A percentile compares a stretch with the other conserved stretches of the same genome.
Conservation (phyloP, 208 protist genomes). For the Balamuthia mandrillaris region DNA sequence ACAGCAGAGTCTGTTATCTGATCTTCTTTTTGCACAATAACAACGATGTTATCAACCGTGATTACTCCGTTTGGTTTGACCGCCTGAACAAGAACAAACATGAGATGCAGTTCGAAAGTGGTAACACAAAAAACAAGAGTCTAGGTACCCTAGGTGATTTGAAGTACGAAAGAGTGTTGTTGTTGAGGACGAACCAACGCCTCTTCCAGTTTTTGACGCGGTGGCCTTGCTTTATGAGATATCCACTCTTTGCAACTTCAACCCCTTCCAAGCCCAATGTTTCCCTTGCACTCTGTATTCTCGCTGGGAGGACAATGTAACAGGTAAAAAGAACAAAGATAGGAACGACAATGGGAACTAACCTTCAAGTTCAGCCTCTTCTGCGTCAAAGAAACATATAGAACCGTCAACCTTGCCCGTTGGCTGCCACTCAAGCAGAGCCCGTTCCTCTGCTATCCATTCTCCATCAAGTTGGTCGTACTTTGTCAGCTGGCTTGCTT, state of each 20-base stretch:
- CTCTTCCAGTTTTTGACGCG: constrained; percentile 49
- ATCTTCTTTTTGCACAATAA: constrained; percentile 8
- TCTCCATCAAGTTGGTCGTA: background rate
- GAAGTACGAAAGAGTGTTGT: constrained; percentile 27
- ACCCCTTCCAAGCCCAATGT: too few relatives aligned
- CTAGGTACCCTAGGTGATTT: constrained; percentile 4
- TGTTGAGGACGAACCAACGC: constrained; percentile 46
- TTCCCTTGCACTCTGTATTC: too few relatives aligned
- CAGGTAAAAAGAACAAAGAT: too few relatives aligned
- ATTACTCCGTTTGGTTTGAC: constrained; percentile 22
- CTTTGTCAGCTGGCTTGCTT: too few relatives aligned
- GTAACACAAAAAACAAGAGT: background rate
- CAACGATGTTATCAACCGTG: background rate
- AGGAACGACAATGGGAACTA: too few relatives aligned
- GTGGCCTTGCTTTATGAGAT: constrained; percentile 43
- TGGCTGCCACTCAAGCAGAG: background rate
- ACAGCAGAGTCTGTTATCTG: background rate
- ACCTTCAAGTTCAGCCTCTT: background rate
- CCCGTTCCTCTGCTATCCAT: background rate
- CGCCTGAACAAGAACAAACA: background rate
- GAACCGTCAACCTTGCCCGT: background rate
- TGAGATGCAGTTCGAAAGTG: background rate
- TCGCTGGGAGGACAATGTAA: too few relatives aligned
- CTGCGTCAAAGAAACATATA: background rate
- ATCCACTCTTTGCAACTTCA: constrained; percentile 30